Conservation (phyloP, 345 rosid genomes). For the Tarenaya hassleriana region DNA sequence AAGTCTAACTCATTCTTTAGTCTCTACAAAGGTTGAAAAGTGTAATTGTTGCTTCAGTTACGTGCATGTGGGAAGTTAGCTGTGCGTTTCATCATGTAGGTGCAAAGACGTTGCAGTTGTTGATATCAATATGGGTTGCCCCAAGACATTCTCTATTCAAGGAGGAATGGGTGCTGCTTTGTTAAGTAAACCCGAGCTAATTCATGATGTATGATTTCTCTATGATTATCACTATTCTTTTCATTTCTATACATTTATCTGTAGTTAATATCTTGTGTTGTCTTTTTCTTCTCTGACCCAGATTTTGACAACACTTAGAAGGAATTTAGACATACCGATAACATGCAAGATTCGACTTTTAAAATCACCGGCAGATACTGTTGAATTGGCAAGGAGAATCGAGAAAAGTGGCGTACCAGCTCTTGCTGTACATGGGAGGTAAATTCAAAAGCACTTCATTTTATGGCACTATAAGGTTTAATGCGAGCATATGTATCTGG, state of each 20-base stretch:
- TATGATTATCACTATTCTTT: not conserved
- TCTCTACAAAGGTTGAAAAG: not conserved
- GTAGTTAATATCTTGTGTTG: constrained; percentile 5
- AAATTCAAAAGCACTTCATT: constrained; percentile 4
- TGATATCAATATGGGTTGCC: constrained; percentile 97
- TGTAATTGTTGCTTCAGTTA: not conserved
- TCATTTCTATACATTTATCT: not conserved
- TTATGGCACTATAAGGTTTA: not conserved
- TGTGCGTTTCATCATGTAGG: constrained; percentile 30
- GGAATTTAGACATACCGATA: constrained; percentile 71
- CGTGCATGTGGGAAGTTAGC: not conserved
- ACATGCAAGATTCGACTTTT: constrained; percentile 89
- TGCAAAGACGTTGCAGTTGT: constrained; percentile 80
- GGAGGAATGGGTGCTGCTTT: constrained; percentile 99
- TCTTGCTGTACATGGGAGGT: constrained; percentile 97
- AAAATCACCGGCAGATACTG: constrained; percentile 67
- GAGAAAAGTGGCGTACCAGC: constrained; percentile 92
- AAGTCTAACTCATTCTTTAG: constrained; percentile 20
- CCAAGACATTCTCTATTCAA: constrained; percentile 79
- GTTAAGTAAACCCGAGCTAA: constrained; percentile 70
- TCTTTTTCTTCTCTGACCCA: constrained; percentile 23
- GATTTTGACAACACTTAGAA: constrained; percentile 79
- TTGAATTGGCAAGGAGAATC: constrained; percentile 84
- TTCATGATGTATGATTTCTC: constrained; percentile 58
- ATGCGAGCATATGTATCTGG: not conserved